phyloP scores from a whole-genome alignment of 2,329 filamentous ascomycete genomes.

The Stromatinia cepivora region DNA sequence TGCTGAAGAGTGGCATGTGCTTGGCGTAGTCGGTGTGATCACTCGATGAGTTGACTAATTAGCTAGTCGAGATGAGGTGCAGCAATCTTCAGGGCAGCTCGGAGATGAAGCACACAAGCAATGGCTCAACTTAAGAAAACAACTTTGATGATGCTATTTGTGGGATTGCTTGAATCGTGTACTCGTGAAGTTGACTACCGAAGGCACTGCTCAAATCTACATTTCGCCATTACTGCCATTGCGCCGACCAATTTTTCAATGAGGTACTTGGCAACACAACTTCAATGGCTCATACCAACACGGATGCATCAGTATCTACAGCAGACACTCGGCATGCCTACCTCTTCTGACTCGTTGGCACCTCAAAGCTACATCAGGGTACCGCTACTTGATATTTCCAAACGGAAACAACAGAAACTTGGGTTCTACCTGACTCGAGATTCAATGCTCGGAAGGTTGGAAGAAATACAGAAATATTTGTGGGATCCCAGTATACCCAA shows the following conservation, averaged over 20 bases:
- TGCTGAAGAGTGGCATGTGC: neutral
- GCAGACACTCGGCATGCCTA: neutral
- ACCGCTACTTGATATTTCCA: too few species aligned
- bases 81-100: too few species aligned
- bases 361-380: fast-evolving
- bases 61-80: neutral
- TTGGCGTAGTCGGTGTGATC: neutral
- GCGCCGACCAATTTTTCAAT: neutral
- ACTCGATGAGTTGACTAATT: neutral
- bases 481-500: neutral
- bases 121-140: neutral
- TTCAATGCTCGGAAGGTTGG: neutral
- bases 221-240: too few species aligned
- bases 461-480: neutral
- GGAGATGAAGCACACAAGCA: neutral
- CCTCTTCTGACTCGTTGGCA: fast-evolving
- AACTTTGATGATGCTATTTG: too few species aligned
- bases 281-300: neutral
- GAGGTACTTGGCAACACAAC: neutral
- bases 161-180: too few species aligned
- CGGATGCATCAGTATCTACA: neutral
- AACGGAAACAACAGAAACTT: neutral
- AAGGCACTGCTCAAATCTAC: neutral
- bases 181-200: too few species aligned
- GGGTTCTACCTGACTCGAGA: neutral